Conservation (phyloP, 495 filamentous ascomycete genomes). For the Podospora tetraspora region DNA sequence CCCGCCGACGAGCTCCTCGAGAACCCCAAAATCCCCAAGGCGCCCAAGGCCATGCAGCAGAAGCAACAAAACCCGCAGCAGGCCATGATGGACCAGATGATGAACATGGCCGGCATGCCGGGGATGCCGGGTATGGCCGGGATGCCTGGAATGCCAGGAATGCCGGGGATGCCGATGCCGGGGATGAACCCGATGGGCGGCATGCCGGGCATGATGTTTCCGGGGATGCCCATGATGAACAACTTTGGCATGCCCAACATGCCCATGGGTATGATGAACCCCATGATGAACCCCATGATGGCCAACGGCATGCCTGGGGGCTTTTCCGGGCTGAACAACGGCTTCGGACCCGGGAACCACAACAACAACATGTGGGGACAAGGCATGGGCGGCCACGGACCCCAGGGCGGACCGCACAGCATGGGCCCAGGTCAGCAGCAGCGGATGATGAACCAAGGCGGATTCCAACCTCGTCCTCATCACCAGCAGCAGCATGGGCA, state of each 20-base stretch:
- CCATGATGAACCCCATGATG: conserved; percentile 53
- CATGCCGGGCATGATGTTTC: conserved; percentile 16
- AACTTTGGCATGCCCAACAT: conserved; percentile 31
- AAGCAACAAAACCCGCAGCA: conserved; percentile 35
- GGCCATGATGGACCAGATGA: conserved; percentile 36
- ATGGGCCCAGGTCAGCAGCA: neutral
- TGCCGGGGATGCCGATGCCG: conserved; percentile 36
- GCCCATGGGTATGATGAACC: conserved; percentile 35
- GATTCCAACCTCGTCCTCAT: conserved; percentile 21
- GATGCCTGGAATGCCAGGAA: conserved; percentile 27
- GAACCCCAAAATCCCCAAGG: conserved; percentile 59
- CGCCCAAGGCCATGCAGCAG: conserved; percentile 54
- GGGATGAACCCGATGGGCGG: conserved; percentile 34
- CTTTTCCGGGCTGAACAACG: conserved; percentile 35
- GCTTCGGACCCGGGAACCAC: conserved; percentile 18
- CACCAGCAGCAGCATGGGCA: conserved; percentile 22
- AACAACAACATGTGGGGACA: conserved; percentile 21
- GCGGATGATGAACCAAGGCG: neutral
- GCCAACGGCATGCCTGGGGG: conserved; percentile 37
- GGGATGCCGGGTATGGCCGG: conserved; percentile 29
- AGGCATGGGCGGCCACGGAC: neutral
- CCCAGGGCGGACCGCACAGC: neutral
- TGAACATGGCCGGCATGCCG: conserved; percentile 39
- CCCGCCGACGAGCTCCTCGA: conserved; percentile 67
- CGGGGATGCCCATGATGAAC: conserved; percentile 25